Conservation (phyloP, 768 basidiomycete species). For the Dentipellis fragilis region DNA sequence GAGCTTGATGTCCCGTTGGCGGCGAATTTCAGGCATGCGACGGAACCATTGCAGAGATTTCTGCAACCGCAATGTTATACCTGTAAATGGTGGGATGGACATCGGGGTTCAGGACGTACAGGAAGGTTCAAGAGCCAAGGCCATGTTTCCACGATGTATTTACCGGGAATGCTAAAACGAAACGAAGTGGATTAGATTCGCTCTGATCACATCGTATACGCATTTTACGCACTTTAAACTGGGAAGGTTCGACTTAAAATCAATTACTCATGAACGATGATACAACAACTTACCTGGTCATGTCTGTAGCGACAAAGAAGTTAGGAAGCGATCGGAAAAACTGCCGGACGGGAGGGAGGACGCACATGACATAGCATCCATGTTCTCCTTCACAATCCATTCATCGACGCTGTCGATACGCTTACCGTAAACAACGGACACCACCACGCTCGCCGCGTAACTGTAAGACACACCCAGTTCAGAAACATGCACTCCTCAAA, state of each 20-base stretch:
- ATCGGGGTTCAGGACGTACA: constrained; percentile 23
- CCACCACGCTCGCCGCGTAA: constrained; percentile 35
- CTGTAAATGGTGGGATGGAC: constrained; percentile 28
- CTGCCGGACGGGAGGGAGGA: background rate
- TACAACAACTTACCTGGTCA: constrained; percentile 20
- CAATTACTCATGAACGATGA: constrained; percentile 14
- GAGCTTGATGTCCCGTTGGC: constrained; percentile 28
- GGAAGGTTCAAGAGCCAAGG: constrained; percentile 38
- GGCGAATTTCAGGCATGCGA: constrained; percentile 27
- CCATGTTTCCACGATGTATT: constrained; percentile 38
- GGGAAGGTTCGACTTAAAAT: no score
- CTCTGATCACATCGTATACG: no score
- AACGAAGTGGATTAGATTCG: background rate
- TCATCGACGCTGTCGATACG: constrained; percentile 34
- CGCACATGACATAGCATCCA: constrained; percentile 32
- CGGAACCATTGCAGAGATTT: constrained; percentile 35
- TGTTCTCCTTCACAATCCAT: constrained; percentile 38
- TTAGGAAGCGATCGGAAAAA: background rate
- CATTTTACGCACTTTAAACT: no score
- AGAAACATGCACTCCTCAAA: background rate
- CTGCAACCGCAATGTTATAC: constrained; percentile 2
- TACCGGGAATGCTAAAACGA: constrained; percentile 34
- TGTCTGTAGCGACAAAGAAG: background rate
- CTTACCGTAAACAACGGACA: constrained; percentile 33
- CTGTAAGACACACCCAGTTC: constrained; percentile 11